Percentiles rank a stretch among this genome's conserved stretches.
phyloP scores from a whole-genome alignment of 2,329 filamentous ascomycete genomes.

The Nigrospora osmanthi region DNA sequence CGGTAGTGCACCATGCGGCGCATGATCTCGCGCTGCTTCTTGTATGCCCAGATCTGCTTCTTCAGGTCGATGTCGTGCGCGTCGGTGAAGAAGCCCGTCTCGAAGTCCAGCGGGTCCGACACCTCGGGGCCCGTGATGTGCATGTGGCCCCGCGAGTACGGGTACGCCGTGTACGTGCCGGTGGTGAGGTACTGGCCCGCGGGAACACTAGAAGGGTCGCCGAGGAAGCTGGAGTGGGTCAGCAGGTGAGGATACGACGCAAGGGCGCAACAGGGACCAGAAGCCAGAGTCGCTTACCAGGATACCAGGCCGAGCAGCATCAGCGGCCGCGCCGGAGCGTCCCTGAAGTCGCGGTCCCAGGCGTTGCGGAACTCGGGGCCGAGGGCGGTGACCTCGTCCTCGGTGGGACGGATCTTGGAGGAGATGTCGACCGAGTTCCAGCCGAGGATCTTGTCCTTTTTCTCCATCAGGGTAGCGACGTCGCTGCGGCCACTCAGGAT shows the following conservation, averaged over 20 bases:
- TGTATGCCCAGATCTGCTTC: conserved; percentile 56
- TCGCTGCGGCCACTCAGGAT: conserved; percentile 15
- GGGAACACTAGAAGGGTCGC: conserved; percentile 7
- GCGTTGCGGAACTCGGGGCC: conserved; percentile 39
- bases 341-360: conserved; percentile 42
- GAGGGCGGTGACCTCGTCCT: conserved; percentile 38
- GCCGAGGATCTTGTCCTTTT: conserved; percentile 30
- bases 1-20: conserved; percentile 45
- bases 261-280: conserved; percentile 1
- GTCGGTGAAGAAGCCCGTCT: conserved; percentile 49
- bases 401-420: conserved; percentile 41
- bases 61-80: conserved; percentile 41
- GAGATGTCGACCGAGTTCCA: conserved; percentile 45
- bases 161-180: conserved; percentile 47
- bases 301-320: conserved; percentile 31
- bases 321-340: conserved; percentile 30
- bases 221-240: conserved; percentile 7
- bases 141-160: conserved; percentile 50
- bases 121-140: conserved; percentile 43
- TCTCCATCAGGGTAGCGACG: conserved; percentile 12
- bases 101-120: conserved; percentile 42
- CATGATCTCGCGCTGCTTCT: conserved; percentile 53
- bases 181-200: conserved; percentile 39
- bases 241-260: conserved; percentile 8
- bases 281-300: conserved; percentile 9